Evolutionary conservation across 768 basidiomycete genomes (phyloP).

Genomic region (Leccinum uliginosum): DNA sequence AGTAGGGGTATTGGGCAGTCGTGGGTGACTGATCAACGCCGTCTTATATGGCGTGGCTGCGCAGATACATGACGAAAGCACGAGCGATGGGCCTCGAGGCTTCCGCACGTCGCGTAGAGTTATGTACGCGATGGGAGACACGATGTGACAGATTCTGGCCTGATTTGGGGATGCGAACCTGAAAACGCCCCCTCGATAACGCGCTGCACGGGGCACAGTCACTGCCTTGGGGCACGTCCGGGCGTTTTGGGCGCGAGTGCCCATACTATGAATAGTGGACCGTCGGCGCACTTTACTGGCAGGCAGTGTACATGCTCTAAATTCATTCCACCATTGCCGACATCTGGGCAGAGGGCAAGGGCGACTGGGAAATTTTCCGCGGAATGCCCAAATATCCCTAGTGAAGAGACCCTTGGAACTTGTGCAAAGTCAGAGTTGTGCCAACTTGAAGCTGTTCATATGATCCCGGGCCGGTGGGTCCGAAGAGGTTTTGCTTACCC

Average conservation of each 20-base stretch:
- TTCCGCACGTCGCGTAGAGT: slow-evolving; percentile 20
- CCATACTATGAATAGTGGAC: not conserved
- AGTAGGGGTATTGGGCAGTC: slow-evolving; percentile 17
- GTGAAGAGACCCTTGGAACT: not conserved
- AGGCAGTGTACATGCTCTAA: slow-evolving; percentile 1
- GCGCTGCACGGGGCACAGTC: slow-evolving; percentile 6
- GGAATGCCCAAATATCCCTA: not conserved
- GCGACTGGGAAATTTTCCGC: not conserved
- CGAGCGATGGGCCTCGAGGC: slow-evolving; percentile 31
- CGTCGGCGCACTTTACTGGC: not conserved
- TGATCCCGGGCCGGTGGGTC: not conserved
- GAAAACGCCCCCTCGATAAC: slow-evolving; percentile 5
- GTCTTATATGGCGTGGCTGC: slow-evolving; percentile 28
- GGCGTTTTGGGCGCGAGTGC: slow-evolving; percentile 1
- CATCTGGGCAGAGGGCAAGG: slow-evolving; percentile 9
- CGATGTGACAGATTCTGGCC: slow-evolving; percentile 8
- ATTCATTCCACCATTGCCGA: not conserved
- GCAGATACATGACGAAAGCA: slow-evolving; percentile 22
- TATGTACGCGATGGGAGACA: slow-evolving; percentile 14
- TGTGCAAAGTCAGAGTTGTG: not conserved
- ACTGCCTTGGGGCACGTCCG: slow-evolving; percentile 13
- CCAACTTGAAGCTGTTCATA: not conserved
- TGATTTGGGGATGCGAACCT: slow-evolving; percentile 10
- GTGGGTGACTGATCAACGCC: slow-evolving; percentile 22
- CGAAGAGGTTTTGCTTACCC: not conserved